A percentile compares a stretch with the other conserved stretches of the same genome.
phyloP scores from a whole-genome alignment of 2,329 filamentous ascomycete genomes.

The Diaporthe humulicola region DNA sequence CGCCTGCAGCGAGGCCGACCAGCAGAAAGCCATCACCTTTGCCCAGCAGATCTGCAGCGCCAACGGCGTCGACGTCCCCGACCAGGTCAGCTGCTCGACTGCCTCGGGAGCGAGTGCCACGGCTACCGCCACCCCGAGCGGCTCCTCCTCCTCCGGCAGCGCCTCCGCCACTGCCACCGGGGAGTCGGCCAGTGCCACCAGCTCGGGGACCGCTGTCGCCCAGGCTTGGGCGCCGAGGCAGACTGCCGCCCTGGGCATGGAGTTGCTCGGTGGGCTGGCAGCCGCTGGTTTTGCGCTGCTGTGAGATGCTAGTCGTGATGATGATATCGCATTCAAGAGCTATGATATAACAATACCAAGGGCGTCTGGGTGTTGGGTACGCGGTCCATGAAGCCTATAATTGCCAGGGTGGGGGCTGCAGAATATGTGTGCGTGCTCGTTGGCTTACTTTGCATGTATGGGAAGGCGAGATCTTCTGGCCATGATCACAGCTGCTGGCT shows the following conservation, averaged over 20 bases:
- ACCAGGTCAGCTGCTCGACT: conserved; percentile 47
- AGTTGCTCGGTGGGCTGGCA: conserved; percentile 38
- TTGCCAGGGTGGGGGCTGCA: background rate
- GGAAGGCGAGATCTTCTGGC: background rate
- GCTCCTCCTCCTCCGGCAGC: conserved; percentile 37
- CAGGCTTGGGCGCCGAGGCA: conserved; percentile 36
- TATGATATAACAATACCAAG: background rate
- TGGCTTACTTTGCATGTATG: background rate
- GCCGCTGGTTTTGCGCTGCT: conserved; percentile 36
- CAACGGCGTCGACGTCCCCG: conserved; percentile 51
- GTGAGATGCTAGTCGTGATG: conserved; percentile 5
- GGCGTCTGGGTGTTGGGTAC: background rate
- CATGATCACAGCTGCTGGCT: background rate
- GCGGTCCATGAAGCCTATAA: background rate
- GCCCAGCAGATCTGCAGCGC: conserved; percentile 50
- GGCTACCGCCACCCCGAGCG: conserved; percentile 35
- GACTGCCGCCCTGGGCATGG: conserved; percentile 36
- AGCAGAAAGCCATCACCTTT: conserved; percentile 48
- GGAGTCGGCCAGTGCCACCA: conserved; percentile 22
- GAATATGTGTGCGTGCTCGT: background rate
- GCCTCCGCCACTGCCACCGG: conserved; percentile 38
- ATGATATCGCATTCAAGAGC: background rate
- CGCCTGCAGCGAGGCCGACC: conserved; percentile 47
- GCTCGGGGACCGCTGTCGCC: conserved; percentile 11
- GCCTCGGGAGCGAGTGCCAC: conserved; percentile 32